These are phyloP conservation scores for Fusarium haematococcum DNA, from an alignment of 2,329 filamentous ascomycete species.

Conservation along the genomic window DNA sequence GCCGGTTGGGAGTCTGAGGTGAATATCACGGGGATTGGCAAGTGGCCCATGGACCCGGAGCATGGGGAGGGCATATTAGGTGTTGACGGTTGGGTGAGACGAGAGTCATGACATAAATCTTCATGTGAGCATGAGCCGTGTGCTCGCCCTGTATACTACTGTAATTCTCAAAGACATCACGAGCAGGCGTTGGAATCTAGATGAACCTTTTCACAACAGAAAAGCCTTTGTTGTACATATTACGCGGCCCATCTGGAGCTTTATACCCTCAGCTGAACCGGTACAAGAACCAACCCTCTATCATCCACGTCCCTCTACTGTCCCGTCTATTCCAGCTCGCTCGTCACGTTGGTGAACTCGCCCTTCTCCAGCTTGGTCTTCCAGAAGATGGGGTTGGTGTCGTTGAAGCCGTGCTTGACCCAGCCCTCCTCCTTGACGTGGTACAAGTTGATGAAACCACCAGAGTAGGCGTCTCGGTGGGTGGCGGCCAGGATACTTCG, in stretches of 20 bases:
- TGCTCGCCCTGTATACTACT: slow-evolving; percentile 16
- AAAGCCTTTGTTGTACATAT: slow-evolving; percentile 46
- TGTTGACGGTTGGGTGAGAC: slow-evolving; percentile 59
- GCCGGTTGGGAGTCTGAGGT: slow-evolving; percentile 77
- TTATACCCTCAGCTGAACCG: slow-evolving; percentile 7
- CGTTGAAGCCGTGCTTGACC: slow-evolving; percentile 98
- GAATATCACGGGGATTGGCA: slow-evolving; percentile 68
- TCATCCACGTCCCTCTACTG: slow-evolving; percentile 22
- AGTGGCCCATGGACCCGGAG: slow-evolving; percentile 80
- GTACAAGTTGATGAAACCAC: slow-evolving; percentile 98
- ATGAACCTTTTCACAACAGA: slow-evolving; percentile 37
- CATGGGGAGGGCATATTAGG: slow-evolving; percentile 73
- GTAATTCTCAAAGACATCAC: slow-evolving; percentile 14
- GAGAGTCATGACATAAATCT: slow-evolving; percentile 16
- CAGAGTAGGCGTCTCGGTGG: slow-evolving; percentile 97
- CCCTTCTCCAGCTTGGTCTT: slow-evolving; percentile 98
- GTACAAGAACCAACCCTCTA: slow-evolving; percentile 36
- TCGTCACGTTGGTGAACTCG: slow-evolving; percentile 96
- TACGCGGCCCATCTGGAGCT: slow-evolving; percentile 37
- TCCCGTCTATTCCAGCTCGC: slow-evolving; percentile 68
- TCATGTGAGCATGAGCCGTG: not conserved
- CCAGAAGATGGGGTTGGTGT: slow-evolving; percentile 99
- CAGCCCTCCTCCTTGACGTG: slow-evolving; percentile 99
- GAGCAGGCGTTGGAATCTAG: slow-evolving; percentile 4
- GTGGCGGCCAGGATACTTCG: slow-evolving; percentile 96